Base-by-base conservation (phyloP, 2,329 filamentous ascomycete genomes). In the Alternaria gansuensis region DNA sequence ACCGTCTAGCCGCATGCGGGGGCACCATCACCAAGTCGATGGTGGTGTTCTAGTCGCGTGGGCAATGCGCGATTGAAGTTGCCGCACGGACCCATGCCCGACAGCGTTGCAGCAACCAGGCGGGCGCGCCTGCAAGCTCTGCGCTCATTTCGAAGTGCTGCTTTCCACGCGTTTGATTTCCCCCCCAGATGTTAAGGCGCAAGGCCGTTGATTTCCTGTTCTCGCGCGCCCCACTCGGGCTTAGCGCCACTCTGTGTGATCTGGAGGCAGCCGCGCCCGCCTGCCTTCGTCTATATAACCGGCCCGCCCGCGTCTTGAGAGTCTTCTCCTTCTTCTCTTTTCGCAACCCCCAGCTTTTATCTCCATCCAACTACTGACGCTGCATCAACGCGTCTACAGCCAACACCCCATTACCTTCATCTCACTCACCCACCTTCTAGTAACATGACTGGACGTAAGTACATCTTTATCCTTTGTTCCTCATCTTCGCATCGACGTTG, bases 401-500 rank as follows among this genome's bases (percentile, higher is more conserved):
- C 52, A 34, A 54, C 24, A 41, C 59, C 59, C 44, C 67, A 72
- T 70, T 65, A 64, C 57, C 50, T 57, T 33, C 60, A 69, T 68
- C 66, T 45, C 54, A 17, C 17, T 17, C 55, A 69, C 64, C 64
- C 67, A 72, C 57, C 53, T 62, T 59, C 64, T 63, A 57, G 57
- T 74, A 79, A 69, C 61, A 80, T 80, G 78, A 78, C 78, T 78
- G 78, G 78, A 75, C 78, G 78, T 80, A 75, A 79, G 78, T 80
- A 71, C 36, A 50, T 28, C 14, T 60, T 51, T 59, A 17, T 54
- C 39, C 63, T 23, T 29, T 51, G 46, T 10, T 59, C 36, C 48
- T 65, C 54, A 60, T 57, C 45, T 57, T 60, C 66, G 63, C 56
- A 60, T 58, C 55, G 65, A 50, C 29, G 60, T 53, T 56, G 57